Evolutionary conservation across 768 basidiomycete genomes (phyloP).

Genomic region (Pleurotus tuber-regium): DNA sequence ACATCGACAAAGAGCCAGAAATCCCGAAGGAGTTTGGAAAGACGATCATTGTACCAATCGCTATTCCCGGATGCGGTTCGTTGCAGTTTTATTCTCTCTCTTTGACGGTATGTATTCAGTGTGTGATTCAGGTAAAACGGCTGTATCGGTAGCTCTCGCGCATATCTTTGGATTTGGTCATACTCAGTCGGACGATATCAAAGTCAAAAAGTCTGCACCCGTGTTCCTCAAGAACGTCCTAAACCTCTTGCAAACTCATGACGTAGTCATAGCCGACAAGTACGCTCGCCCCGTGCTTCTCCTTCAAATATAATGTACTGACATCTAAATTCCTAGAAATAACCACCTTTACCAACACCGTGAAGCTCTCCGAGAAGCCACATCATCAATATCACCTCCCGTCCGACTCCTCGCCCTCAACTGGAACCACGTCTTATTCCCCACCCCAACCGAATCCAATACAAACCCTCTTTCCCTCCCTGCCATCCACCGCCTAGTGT

Average conservation of each 20-base stretch:
- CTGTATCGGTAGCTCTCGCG: slow-evolving; percentile 73
- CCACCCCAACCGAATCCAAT: slow-evolving; percentile 20
- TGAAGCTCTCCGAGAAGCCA: slow-evolving; percentile 57
- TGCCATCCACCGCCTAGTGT: slow-evolving; percentile 71
- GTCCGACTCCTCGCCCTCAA: slow-evolving; percentile 80
- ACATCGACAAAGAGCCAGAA: neutral
- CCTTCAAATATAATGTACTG: too few relatives aligned
- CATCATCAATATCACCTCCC: slow-evolving; percentile 40
- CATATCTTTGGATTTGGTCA: slow-evolving; percentile 87
- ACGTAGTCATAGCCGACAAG: slow-evolving; percentile 94
- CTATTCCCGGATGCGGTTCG: slow-evolving; percentile 89
- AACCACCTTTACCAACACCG: slow-evolving; percentile 88
- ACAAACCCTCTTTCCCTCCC: slow-evolving; percentile 45
- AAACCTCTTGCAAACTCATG: slow-evolving; percentile 52
- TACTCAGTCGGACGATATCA: slow-evolving; percentile 91
- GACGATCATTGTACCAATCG: slow-evolving; percentile 84
- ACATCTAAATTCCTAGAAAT: slow-evolving; percentile 66
- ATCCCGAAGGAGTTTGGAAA: slow-evolving; percentile 48
- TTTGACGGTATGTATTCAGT: too few relatives aligned
- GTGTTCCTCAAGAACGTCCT: slow-evolving; percentile 72
- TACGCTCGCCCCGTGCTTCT: too few relatives aligned
- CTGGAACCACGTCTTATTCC: slow-evolving; percentile 43
- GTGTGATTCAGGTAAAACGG: slow-evolving; percentile 93
- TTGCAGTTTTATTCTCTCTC: too few relatives aligned
- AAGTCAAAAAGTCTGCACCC: slow-evolving; percentile 68